Conservation (phyloP, 805 yeast species). For the Yarrowia deformans region DNA sequence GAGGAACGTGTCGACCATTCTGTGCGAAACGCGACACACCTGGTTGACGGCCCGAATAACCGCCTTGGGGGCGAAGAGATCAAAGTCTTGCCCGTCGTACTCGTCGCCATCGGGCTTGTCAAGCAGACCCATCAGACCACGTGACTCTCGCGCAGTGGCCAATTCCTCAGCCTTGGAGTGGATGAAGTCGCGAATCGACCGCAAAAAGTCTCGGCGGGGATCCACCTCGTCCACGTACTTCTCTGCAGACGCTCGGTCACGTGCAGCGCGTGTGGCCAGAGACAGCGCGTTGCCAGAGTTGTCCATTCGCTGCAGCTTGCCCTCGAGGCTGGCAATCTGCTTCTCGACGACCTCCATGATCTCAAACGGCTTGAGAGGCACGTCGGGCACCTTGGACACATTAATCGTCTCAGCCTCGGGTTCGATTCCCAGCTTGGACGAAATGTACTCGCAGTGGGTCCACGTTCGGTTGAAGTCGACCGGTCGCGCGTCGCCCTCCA, state of each 20-base stretch:
- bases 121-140: conserved; percentile 58
- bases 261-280: conserved; percentile 51
- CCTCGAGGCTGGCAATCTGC: conserved; percentile 67
- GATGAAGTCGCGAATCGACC: conserved; percentile 73
- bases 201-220: conserved; percentile 85
- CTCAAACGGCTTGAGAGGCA: conserved; percentile 73
- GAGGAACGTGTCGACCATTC: conserved; percentile 69
- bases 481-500: conserved; percentile 99
- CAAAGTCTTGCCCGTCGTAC: conserved; percentile 48
- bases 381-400: conserved; percentile 59
- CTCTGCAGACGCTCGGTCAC: conserved; percentile 50
- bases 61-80: conserved; percentile 46
- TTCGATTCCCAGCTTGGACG: conserved; percentile 32
- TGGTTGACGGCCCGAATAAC: conserved; percentile 49
- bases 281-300: conserved; percentile 67
- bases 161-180: conserved; percentile 62
- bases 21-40: conserved; percentile 64
- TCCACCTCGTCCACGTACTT: conserved; percentile 83
- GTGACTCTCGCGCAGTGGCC: conserved; percentile 62
- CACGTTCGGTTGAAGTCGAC: conserved; percentile 93
- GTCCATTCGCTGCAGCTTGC: conserved; percentile 68
- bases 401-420: conserved; percentile 45
- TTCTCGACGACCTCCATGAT: conserved; percentile 62
- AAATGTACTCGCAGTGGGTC: conserved; percentile 83
- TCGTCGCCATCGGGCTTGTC: conserved; percentile 56